Evolutionary conservation across 441 rosid genomes (phyloP), one percentile per base, ranked within the genome.

Genomic region (Erodium texanum): DNA sequence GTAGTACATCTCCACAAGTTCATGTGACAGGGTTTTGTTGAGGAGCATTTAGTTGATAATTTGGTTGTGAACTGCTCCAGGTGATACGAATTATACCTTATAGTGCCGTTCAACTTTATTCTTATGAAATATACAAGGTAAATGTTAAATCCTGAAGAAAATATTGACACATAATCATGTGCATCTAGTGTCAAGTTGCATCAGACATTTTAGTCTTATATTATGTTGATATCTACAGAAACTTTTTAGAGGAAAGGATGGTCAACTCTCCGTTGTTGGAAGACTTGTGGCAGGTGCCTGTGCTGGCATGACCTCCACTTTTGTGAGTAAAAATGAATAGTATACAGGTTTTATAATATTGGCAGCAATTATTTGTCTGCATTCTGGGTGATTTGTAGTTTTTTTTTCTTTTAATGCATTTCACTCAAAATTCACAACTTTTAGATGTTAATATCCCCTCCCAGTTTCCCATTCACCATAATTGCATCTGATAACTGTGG

Each of bases 281-380:
- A 92, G 99, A 81, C 91, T 94, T 59, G 87, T 90, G 0, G 99
- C 98, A 0, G 97, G 99, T 73, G 97, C 99, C 82, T 91, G 99
- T 83, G 97, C 99, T 79, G 99, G 97, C 84, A 93, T 93, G 96
- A 89, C 99, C 16, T 93, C 99, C 69, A 91, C 99, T 78, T 82
- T 88, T 80, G 97, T 94, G 82, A 84, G 88, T 81, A 24, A 15
- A 48, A 48, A 14, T 14, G 7, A 65, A 43, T 24, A 38, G 59
- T 68, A 15, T 22, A 73, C 67, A 54, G 64, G 56, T 48, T 48
- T 48, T 48, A 0, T 2, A 48, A 48, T 48, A 48, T 48, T 14
- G 5, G 56, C 56, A 15, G 2, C 18, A 2, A 15, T 11, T 14
- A 14, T 15, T 15, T 48, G 29, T 27, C 18, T 48, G 3, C 15